A percentile compares a stretch with the other conserved stretches of the same genome.
Conservation (phyloP, 306 rosid species). For the Phaseolus lunatus region DNA sequence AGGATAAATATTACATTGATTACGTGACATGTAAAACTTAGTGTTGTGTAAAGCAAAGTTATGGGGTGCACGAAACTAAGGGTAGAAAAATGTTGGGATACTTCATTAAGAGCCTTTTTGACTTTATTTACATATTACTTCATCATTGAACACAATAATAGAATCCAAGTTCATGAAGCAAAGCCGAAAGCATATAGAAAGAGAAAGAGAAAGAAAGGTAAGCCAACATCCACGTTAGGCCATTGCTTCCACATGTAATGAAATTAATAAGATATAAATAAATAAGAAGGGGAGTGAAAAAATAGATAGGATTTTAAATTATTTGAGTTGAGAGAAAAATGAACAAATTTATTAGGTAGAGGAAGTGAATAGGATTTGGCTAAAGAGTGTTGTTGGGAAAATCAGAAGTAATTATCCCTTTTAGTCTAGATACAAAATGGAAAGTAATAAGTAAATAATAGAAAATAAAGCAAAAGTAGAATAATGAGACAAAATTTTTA, state of each 20-base stretch:
- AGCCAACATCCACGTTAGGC: not conserved
- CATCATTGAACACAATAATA: not conserved
- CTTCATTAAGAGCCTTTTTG: constrained; percentile 22
- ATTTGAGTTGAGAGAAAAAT: not conserved
- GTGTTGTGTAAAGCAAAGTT: not conserved
- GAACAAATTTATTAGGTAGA: not conserved
- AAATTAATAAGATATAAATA: not conserved
- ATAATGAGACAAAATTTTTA: too few species aligned
- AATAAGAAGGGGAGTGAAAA: not conserved
- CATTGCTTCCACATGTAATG: too few species aligned
- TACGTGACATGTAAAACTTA: not conserved
- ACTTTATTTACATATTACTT: not conserved
- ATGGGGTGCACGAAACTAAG: constrained; percentile 17
- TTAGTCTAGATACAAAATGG: too few species aligned
- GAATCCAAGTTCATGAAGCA: not conserved
- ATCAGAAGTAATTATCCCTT: too few species aligned
- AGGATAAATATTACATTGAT: not conserved
- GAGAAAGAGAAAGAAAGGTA: too few species aligned
- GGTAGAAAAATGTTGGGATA: not conserved
- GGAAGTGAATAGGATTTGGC: too few species aligned
- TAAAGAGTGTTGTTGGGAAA: too few species aligned
- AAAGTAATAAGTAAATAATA: too few species aligned
- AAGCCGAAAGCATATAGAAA: not conserved
- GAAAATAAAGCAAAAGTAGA: too few species aligned
- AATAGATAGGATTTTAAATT: not conserved